These are phyloP conservation scores for Hemisphaericaspora nanyangensis DNA, from an alignment of 805 yeast species.

Conservation along the genomic window DNA sequence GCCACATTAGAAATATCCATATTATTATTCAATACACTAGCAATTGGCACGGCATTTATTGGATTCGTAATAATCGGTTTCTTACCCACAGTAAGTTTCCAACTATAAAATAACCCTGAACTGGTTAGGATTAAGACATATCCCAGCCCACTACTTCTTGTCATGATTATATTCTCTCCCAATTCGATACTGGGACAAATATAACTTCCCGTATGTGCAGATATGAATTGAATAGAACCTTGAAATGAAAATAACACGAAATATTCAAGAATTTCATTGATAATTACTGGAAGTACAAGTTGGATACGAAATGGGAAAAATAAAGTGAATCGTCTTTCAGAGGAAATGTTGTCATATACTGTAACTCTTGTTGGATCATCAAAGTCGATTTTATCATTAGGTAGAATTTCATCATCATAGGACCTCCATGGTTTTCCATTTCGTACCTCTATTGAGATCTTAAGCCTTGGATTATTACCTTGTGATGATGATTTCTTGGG, in stretches of 20 bases:
- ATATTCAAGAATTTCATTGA: constrained; percentile 32
- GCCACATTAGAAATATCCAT: constrained; percentile 8
- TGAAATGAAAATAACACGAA: constrained; percentile 57
- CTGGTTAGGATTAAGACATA: constrained; percentile 44
- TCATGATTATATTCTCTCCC: constrained; percentile 42
- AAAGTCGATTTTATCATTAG: constrained; percentile 40
- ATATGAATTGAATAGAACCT: constrained; percentile 48
- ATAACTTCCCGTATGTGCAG: constrained; percentile 43
- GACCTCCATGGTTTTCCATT: constrained; percentile 41
- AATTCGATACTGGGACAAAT: constrained; percentile 48
- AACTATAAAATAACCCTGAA: constrained; percentile 47
- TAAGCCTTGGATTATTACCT: constrained; percentile 6
- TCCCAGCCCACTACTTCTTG: constrained; percentile 30
- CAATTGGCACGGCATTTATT: constrained; percentile 40
- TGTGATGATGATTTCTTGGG: constrained; percentile 20
- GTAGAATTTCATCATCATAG: constrained; percentile 31
- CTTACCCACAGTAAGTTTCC: constrained; percentile 37
- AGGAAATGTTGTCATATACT: constrained; percentile 35
- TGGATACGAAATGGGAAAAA: constrained; percentile 47
- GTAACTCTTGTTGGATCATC: constrained; percentile 44
- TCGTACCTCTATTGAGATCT: constrained; percentile 37
- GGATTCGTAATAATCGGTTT: constrained; percentile 12
- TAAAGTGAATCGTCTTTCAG: constrained; percentile 29
- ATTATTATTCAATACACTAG: constrained; percentile 46
- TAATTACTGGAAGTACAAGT: constrained; percentile 38